These are phyloP conservation scores for Hymenoscyphus linearis DNA, from an alignment of 2,329 filamentous ascomycete genomes.

Conservation along the genomic window DNA sequence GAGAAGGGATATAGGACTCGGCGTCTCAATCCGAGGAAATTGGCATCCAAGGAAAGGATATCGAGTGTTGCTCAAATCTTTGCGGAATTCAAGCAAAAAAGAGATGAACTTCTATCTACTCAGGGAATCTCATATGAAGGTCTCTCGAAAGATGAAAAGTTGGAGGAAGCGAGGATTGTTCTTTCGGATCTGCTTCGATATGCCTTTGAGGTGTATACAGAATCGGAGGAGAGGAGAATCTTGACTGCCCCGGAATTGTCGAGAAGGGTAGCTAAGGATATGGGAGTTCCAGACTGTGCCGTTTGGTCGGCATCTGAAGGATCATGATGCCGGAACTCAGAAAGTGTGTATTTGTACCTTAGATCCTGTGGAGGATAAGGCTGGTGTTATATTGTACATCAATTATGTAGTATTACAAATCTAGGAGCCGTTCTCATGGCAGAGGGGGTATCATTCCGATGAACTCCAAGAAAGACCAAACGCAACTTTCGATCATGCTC, in stretches of 20 bases:
- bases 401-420: neutral
- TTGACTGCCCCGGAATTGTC: constrained; percentile 6
- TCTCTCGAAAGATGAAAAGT: constrained; percentile 23
- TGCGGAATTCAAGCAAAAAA: constrained; percentile 34
- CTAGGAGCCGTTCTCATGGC: neutral
- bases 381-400: neutral
- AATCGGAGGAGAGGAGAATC: constrained; percentile 5
- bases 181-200: constrained; percentile 28
- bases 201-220: constrained; percentile 16
- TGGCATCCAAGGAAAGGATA: constrained; percentile 40
- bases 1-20: constrained; percentile 29
- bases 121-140: constrained; percentile 27
- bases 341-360: constrained; percentile 6
- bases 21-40: constrained; percentile 34
- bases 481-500: too few species aligned
- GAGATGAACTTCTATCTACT: constrained; percentile 22
- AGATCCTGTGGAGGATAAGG: too few species aligned
- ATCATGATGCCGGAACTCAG: neutral
- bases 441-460: constrained; percentile 2
- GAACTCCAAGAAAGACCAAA: neutral
- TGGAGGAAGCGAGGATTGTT: constrained; percentile 29
- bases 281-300: constrained; percentile 22
- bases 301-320: constrained; percentile 13
- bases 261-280: constrained; percentile 18
- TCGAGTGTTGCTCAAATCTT: constrained; percentile 40